Base-by-base conservation (phyloP, 202 grass and related monocot species). In the Carex arenaria region DNA sequence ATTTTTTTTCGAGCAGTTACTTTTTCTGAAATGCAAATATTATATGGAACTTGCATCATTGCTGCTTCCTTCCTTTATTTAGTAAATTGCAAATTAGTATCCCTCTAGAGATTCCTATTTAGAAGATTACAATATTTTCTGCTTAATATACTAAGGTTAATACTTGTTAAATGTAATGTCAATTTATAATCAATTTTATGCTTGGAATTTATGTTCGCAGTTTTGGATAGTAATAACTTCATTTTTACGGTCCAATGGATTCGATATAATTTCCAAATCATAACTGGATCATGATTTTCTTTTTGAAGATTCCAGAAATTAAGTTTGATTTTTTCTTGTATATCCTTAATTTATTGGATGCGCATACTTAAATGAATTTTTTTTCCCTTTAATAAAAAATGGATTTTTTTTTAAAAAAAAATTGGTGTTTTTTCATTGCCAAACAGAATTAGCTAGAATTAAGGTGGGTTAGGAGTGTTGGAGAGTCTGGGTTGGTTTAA, bases 381-480 rank as follows among this genome's bases (percentile, higher is more conserved):
- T 34, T 34, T 34, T 1, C 0, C 26, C 0, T 36, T 36, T 3
- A 4, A 34, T n/a, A n/a, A n/a, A n/a, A n/a, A n/a, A n/a, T n/a
- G n/a, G n/a, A n/a, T n/a, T n/a, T n/a, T n/a, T n/a, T n/a, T n/a
- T n/a, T n/a, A 34, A 6, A 6, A 6, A 38, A 38, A 38, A 34
- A 38, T 38, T 0, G 17, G 73, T 11, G 30, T 31, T n/a, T 67
- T 69, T 82, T 82, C 10, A 53, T 51, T 52, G 47, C 3, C 80
- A 36, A 67, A 18, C 15, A 69, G 18, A 69, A 67, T 36, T 61
- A 52, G 45, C 26, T 69, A 18, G 22, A 82, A 69, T 51, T 69
- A 69, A 69, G 80, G 80, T 82, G 53, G 73, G 73, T 20, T 78
- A 78, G 73, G 73, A 60, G 51, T 32, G 43, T 55, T 55, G 26